Evolutionary conservation across 441 rosid species (phyloP).

Genomic region (Dalechampia spathulata): DNA sequence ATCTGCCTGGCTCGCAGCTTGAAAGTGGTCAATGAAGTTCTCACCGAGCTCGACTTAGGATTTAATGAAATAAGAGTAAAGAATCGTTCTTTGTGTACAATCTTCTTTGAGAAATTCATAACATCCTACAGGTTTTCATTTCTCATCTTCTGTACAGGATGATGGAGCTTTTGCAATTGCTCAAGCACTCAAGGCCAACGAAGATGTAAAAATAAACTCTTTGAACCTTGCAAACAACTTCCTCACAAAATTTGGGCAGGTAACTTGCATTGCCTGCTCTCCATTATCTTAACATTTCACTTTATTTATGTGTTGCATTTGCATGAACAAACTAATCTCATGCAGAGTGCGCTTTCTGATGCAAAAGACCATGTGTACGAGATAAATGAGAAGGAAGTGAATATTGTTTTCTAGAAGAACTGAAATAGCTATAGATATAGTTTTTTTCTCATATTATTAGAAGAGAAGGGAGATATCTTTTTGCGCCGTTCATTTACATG

Average conservation of each 20-base stretch:
- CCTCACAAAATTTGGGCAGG: slow-evolving; percentile 94
- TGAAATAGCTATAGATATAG: slow-evolving; percentile 7
- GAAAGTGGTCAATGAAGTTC: slow-evolving; percentile 91
- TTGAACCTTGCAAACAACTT: slow-evolving; percentile 80
- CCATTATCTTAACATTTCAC: neutral
- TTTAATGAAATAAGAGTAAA: slow-evolving; percentile 86
- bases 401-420: slow-evolving; percentile 56
- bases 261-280: slow-evolving; percentile 12
- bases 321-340: neutral
- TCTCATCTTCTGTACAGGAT: slow-evolving; percentile 39
- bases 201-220: slow-evolving; percentile 72
- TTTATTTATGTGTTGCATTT: neutral
- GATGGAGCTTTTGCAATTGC: slow-evolving; percentile 95
- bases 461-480: slow-evolving; percentile 19
- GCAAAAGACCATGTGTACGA: slow-evolving; percentile 91
- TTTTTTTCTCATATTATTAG: slow-evolving; percentile 8
- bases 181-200: slow-evolving; percentile 87
- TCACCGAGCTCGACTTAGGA: slow-evolving; percentile 79
- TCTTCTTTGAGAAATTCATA: neutral
- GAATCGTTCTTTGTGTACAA: neutral
- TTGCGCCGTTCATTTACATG: slow-evolving; percentile 17
- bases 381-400: slow-evolving; percentile 88
- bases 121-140: neutral
- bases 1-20: slow-evolving; percentile 77
- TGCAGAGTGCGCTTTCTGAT: slow-evolving; percentile 82